Base-by-base conservation (phyloP, 257 asterid species). In the Penstemon newberryi region DNA sequence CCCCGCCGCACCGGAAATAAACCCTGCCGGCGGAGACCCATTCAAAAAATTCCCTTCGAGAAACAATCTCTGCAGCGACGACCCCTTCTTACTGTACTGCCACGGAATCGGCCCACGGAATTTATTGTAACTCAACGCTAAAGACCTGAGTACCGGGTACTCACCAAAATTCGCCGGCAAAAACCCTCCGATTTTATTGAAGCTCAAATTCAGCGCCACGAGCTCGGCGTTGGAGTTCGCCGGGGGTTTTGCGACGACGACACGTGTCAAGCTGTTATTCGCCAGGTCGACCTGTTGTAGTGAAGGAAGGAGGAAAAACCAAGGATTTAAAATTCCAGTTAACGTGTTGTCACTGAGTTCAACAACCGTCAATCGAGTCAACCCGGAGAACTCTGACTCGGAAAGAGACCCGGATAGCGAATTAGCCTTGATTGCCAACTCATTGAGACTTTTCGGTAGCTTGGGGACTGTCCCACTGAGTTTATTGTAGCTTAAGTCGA, bases 81-180 rank as follows among this genome's bases (percentile, higher is more conserved):
- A 71, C 8, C 73, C 80, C 68, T 80, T 85, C 68, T 66, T 84
- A 76, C 88, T 70, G 75, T 79, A 91, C 75, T 78, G 81, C 79
- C 62, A n/a, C 7, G 97, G 96, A 65, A 88, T 88, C 12, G 89
- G 91, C 0, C 97, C 97, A 0, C 90, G 89, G 5, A 91, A 76
- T 5, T 74, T 65, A 82, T 91, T 91, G 85, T 86, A 79, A 39
- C 96, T 79, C 60, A 91, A 33, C 12, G 88, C 51, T 55, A 91
- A 74, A 1, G 97, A 88, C 25, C 91, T 80, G 4, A 91, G 72
- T 5, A 54, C 41, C 12, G 89, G 82, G 75, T 75, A 91, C 1
- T 56, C 76, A 4, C 80, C 71, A 69, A 91, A 83, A 56, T 78
- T 78, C 3, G 38, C 79, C 0, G 97, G 92, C 15, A 88, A 75